A percentile compares a stretch with the other conserved stretches of the same genome.
These are phyloP conservation scores for Malus sylvestris DNA, from an alignment of 306 rosid genomes.

Conservation along the genomic window DNA sequence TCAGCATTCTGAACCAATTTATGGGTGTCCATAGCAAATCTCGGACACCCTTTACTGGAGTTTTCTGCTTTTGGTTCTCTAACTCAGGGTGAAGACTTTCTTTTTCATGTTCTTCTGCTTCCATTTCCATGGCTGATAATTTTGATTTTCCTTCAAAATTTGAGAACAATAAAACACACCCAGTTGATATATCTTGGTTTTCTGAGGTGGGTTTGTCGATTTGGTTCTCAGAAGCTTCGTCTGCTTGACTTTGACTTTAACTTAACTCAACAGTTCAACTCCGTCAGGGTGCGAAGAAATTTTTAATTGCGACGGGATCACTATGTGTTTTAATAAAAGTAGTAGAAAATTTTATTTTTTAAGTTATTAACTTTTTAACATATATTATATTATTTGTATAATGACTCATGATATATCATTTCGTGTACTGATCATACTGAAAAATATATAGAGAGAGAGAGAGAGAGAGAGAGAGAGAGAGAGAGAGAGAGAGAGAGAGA, in stretches of 20 bases:
- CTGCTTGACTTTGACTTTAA: too few relatives aligned
- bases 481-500: too few relatives aligned
- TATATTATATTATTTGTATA: rapidly evolving
- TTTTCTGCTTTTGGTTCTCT: not conserved
- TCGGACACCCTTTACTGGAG: not conserved
- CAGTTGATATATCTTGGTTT: not conserved
- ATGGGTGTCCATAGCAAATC: slow-evolving; percentile 8
- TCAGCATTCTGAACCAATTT: slow-evolving; percentile 26
- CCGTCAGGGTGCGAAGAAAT: too few relatives aligned
- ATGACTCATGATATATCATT: rapidly evolving
- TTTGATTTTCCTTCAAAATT: not conserved
- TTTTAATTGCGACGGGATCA: too few relatives aligned
- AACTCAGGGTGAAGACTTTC: not conserved
- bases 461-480: too few relatives aligned
- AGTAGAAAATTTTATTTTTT: too few relatives aligned
- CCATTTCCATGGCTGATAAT: slow-evolving; percentile 1
- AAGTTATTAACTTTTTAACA: too few relatives aligned
- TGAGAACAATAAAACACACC: not conserved
- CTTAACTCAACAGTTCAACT: too few relatives aligned
- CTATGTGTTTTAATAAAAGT: too few relatives aligned
- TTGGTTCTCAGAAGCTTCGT: not conserved
- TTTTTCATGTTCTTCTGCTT: slow-evolving; percentile 1
- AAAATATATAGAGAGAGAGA: too few relatives aligned
- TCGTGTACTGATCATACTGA: too few relatives aligned
- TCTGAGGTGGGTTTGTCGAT: not conserved